Base-by-base conservation (phyloP, 805 yeast genomes). In the Candida tammaniensis region DNA sequence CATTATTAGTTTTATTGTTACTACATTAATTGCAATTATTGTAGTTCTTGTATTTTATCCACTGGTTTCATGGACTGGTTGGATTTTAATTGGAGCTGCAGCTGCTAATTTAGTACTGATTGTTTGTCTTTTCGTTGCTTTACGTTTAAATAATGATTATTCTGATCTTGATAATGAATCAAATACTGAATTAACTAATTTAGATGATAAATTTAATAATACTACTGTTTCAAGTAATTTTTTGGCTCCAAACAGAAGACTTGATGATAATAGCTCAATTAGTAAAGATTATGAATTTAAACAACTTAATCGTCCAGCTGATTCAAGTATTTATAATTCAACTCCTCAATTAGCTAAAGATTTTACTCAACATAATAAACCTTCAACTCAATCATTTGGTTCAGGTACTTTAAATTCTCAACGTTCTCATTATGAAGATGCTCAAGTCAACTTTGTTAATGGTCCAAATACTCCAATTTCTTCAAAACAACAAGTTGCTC, bases 31-130 rank as follows among this genome's bases (percentile, higher is more conserved):
- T 16, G 74, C 82, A 35, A 57, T 84, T 8, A 70, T 79, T 18
- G 63, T 66, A 0, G 68, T 82, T 24, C 48, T 85, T 31, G 59
- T 77, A 11, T 84, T 80, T 53, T 72, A 67, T 46, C 93, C 93
- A 7, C 64, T 79, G 41, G 67, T 81, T 12, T 58, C 68, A 5
- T 84, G 89, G 89, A 69, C 79, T n/a, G 69, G 80, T 7, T 84
- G 91, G 89, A 52, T 80, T 21, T 64, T 81, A 48, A 70, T 83
- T 18, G 87, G 82, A 1, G 72, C 86, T 4, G 82, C 85, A 9
- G 81, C 68, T 0, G 57, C 79, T 35, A 68, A 70, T 36, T 59
- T 84, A 38, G 35, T 78, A 2, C 57, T 78, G 2, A 40, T 80
- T 2, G 74, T 83, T 5, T 54, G 77, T 26, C 59, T 74, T 19